These are phyloP conservation scores for Willaertia magna DNA, from an alignment of 208 protist genomes.

Conservation along the genomic window DNA sequence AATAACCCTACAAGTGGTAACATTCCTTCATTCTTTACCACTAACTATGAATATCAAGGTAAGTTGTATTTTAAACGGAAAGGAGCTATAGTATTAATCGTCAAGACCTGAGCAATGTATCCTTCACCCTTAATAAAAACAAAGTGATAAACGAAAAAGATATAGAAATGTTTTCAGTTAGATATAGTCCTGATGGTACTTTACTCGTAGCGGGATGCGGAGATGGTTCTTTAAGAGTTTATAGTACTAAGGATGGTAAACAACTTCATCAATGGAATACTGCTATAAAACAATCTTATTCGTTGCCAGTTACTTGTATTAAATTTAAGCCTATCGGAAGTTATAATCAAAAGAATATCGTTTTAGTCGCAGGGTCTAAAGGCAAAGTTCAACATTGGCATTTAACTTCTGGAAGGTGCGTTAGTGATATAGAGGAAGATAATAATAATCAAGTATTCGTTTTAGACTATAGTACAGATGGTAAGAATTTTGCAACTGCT, in stretches of 20 bases:
- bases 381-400: conserved; percentile 7
- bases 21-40: no score
- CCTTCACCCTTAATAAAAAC: no score
- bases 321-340: neutral
- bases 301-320: neutral
- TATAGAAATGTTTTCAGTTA: neutral
- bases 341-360: neutral
- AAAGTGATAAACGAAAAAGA: neutral
- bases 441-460: conserved; percentile 54
- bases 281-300: neutral
- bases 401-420: neutral
- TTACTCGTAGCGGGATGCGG: neutral
- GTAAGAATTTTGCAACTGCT: conserved; percentile 45
- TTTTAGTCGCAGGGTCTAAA: neutral
- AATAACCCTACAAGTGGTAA: neutral
- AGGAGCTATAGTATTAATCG: no score
- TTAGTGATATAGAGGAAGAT: conserved; percentile 27
- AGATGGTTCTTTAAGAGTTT: neutral
- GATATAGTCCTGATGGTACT: neutral
- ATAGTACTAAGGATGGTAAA: neutral
- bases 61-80: no score
- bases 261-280: neutral
- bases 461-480: conserved; percentile 45
- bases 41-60: no score
- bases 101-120: no score